These are phyloP conservation scores for Gossypium herbaceum DNA, from an alignment of 345 rosid species.

Conservation along the genomic window DNA sequence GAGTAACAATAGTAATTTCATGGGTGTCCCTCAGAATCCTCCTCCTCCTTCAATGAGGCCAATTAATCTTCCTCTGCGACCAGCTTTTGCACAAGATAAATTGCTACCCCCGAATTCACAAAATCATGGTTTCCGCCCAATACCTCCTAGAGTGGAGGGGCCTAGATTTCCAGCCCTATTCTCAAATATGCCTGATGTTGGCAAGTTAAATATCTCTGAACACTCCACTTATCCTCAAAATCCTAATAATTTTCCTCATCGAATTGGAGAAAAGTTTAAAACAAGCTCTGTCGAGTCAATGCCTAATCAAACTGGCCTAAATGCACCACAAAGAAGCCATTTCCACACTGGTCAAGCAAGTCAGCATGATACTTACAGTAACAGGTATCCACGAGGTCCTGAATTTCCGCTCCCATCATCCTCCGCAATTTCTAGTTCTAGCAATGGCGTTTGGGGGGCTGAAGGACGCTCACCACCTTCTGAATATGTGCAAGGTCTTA, in stretches of 20 bases:
- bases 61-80: conserved; percentile 34
- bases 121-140: conserved; percentile 40
- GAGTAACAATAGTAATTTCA: conserved; percentile 32
- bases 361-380: conserved; percentile 11
- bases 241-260: conserved; percentile 38
- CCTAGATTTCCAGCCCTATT: conserved; percentile 31
- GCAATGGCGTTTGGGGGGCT: conserved; percentile 47
- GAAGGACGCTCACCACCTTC: conserved; percentile 52
- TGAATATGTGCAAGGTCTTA: conserved; percentile 73
- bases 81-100: conserved; percentile 35
- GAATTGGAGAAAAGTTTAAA: conserved; percentile 34
- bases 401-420: conserved; percentile 28
- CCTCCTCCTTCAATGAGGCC: conserved; percentile 37
- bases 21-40: conserved; percentile 34
- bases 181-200: conserved; percentile 42
- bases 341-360: conserved; percentile 25
- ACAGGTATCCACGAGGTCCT: conserved; percentile 27
- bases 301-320: conserved; percentile 25
- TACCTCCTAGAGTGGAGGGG: conserved; percentile 40
- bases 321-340: conserved; percentile 30
- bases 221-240: conserved; percentile 29
- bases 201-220: conserved; percentile 44
- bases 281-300: conserved; percentile 27
- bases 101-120: conserved; percentile 25
- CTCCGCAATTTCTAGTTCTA: conserved; percentile 16